Evolutionary conservation across 2,329 filamentous ascomycete species (phyloP).

Genomic region (Epichloe festucae): DNA sequence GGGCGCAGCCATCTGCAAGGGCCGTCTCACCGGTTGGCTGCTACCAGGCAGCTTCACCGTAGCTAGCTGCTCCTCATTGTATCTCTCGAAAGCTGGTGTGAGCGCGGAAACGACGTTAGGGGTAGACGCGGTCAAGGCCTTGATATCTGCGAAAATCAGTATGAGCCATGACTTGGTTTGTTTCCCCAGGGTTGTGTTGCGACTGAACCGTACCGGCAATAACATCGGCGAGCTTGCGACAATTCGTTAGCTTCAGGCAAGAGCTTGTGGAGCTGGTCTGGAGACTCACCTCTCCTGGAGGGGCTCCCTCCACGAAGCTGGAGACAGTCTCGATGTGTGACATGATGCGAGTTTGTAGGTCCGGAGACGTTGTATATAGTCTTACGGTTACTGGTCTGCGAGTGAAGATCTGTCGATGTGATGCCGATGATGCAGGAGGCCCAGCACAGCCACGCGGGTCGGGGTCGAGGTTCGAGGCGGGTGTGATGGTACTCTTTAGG

Average conservation of each 20-base stretch:
- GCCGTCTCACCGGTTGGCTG: conserved; percentile 41
- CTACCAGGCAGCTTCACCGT: conserved; percentile 82
- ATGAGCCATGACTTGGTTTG: neutral
- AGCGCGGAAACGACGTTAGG: conserved; percentile 58
- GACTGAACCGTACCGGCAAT: conserved; percentile 52
- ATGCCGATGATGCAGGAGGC: conserved; percentile 1
- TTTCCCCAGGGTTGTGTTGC: neutral
- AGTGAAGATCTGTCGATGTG: neutral
- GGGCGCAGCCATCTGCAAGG: too few relatives aligned
- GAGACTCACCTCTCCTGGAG: conserved; percentile 77
- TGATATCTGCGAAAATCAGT: conserved; percentile 56
- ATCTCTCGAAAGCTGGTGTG: conserved; percentile 74
- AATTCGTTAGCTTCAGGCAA: conserved; percentile 16
- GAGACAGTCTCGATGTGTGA: conserved; percentile 41
- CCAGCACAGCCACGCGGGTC: neutral
- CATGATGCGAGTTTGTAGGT: conserved; percentile 14
- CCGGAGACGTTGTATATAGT: neutral
- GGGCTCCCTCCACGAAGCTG: conserved; percentile 86
- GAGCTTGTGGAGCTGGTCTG: conserved; percentile 5
- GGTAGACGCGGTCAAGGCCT: conserved; percentile 62
- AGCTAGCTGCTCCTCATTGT: conserved; percentile 89
- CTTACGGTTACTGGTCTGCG: neutral
- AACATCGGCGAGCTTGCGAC: conserved; percentile 70
- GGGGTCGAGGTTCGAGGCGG: conserved; percentile 9
- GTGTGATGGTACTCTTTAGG: too few relatives aligned